Base-by-base conservation (phyloP, 2,329 filamentous ascomycete genomes). In the Diaporthe humulicola region DNA sequence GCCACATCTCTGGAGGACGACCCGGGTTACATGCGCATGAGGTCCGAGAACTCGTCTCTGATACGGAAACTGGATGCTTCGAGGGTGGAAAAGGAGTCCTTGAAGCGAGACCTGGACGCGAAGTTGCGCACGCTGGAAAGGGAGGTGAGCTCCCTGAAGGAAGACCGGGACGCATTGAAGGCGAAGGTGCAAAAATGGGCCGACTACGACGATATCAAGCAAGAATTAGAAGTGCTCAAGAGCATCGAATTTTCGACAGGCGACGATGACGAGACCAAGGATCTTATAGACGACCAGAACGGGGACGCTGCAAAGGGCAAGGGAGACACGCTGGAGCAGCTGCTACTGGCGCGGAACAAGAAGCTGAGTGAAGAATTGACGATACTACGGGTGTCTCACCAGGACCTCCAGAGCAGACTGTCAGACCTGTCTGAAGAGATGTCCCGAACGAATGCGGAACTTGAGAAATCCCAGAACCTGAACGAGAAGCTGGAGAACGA, bases 231-330 rank as follows among this genome's bases (percentile, higher is more conserved):
- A 80, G 96, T 98, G 76, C 90, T 99, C 76, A 98, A 98, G 90
- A 98, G 96, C 78, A 98, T 99, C 79, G 97, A 99, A 82, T 98
- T 99, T 80, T 94, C 96, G 2, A 96, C 95, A 0, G 96, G 95
- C 10, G 94, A 96, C 76, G 95, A 97, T 75, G 94, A 96, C 61
- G 92, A 93, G 2, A 86, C 67, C 38, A 76, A 73, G 36, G 78
- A 79, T 54, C 48, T 71, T 15, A 75, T 79, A 25, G 81, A 81
- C 52, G 80, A 81, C 30, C 81, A 87, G 17, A 91, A 91, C 78
- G 90, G 89, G 3, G 79, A 86, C 3, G 82, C 85, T 2, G 81
- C 84, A 8, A 92, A 91, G 81, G 85, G 86, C 66, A 94, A 93
- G 78, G 92, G 93, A 57, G 95, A 98, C 79, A 95, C 93, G 1